A percentile compares a stretch with the other conserved stretches of the same genome.
phyloP scores from a whole-genome alignment of 352 stramenopile species.

The Phytophthora palmivora region DNA sequence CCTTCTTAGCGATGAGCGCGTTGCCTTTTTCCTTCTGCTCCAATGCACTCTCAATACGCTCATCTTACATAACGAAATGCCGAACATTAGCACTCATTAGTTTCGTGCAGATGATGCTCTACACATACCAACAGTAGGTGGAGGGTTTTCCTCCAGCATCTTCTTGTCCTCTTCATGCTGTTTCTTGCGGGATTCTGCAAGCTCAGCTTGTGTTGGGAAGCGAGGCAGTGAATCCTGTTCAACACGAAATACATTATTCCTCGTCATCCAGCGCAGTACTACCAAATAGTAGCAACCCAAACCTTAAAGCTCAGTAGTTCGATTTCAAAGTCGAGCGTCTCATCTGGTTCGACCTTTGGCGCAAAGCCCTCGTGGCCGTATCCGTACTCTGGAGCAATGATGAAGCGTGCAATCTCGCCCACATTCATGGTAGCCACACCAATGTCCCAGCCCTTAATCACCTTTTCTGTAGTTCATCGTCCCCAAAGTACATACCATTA shows the following conservation, averaged over 20 bases:
- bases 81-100: constrained; percentile 7
- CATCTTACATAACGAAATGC: constrained; percentile 45
- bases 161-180: constrained; percentile 86
- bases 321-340: constrained; percentile 90
- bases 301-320: constrained; percentile 84
- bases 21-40: constrained; percentile 89
- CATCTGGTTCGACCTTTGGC: constrained; percentile 85
- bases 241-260: neutral
- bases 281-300: no score
- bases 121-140: constrained; percentile 71
- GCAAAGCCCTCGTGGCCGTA: constrained; percentile 84
- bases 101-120: neutral
- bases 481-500: constrained; percentile 1
- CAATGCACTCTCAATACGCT: constrained; percentile 66
- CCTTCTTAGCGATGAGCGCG: constrained; percentile 60
- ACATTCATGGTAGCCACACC: constrained; percentile 81
- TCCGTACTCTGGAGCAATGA: constrained; percentile 83
- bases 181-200: constrained; percentile 83
- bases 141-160: constrained; percentile 86
- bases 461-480: constrained; percentile 59
- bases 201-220: constrained; percentile 83
- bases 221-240: constrained; percentile 75
- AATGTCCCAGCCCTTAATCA: constrained; percentile 90
- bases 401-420: constrained; percentile 83
- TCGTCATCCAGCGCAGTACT: neutral